Conservation (phyloP, 176 grass and related monocot species). For the Oryza australiensis region DNA sequence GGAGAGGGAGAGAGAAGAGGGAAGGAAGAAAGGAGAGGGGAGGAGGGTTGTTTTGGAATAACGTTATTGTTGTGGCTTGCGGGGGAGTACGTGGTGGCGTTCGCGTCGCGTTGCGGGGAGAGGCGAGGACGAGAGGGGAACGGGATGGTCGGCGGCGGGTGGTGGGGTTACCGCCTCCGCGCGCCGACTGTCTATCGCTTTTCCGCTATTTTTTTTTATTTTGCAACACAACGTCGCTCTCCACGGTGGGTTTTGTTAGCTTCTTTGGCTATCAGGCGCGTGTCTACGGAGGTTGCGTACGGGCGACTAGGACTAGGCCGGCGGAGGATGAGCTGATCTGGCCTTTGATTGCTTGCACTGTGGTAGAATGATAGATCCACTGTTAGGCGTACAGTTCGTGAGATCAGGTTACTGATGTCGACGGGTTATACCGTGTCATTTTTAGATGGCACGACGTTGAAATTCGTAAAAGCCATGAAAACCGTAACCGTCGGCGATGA, state of each 20-base stretch:
- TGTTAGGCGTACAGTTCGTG: background rate
- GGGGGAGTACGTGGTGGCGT: conserved; percentile 8
- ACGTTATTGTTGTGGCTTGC: conserved; percentile 19
- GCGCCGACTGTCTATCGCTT: too few relatives aligned
- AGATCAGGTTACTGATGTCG: too few relatives aligned
- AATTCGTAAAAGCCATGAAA: too few relatives aligned
- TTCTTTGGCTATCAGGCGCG: background rate
- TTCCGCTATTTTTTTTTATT: conserved; percentile 10
- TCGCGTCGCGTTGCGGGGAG: background rate
- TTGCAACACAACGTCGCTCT: conserved; percentile 15
- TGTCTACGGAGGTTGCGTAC: background rate
- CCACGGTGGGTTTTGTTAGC: background rate
- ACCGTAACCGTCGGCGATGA: too few relatives aligned
- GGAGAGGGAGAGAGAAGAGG: background rate
- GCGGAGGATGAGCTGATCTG: background rate
- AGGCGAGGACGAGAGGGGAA: too few relatives aligned
- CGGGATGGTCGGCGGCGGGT: conserved; percentile 52
- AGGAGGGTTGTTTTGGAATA: conserved; percentile 12
- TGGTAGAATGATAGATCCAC: background rate
- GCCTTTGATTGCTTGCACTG: background rate
- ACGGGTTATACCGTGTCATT: too few relatives aligned
- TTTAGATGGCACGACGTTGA: too few relatives aligned
- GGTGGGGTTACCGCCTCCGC: conserved; percentile 11
- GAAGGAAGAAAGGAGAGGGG: background rate
- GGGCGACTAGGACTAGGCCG: background rate